Conservation (phyloP, 257 asterid species). For the Fraxinus americana region DNA sequence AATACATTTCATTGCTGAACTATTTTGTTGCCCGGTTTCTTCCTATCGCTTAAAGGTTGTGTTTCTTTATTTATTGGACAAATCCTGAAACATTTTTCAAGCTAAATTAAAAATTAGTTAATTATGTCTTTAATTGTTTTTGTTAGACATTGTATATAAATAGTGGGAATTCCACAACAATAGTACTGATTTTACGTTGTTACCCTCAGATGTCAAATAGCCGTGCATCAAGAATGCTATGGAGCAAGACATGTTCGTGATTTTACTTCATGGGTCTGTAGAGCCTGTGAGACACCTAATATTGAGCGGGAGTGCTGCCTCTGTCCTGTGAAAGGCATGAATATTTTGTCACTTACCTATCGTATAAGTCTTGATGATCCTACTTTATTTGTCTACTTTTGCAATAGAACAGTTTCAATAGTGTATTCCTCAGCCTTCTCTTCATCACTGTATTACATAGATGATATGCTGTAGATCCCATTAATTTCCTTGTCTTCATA, state of each 20-base stretch:
- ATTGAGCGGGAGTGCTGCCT: slow-evolving; percentile 96
- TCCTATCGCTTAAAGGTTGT: slow-evolving; percentile 1
- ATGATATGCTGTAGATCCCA: slow-evolving; percentile 1
- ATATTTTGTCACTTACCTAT: slow-evolving; percentile 13
- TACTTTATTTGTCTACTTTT: slow-evolving; percentile 11
- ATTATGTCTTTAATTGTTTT: neutral
- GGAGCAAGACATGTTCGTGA: slow-evolving; percentile 94
- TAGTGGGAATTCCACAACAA: neutral
- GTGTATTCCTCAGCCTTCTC: neutral
- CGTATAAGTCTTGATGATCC: neutral
- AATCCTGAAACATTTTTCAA: neutral
- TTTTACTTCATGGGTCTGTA: slow-evolving; percentile 98
- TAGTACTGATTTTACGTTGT: slow-evolving; percentile 21
- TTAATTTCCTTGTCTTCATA: slow-evolving; percentile 4
- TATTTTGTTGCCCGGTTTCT: neutral
- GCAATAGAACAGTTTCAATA: slow-evolving; percentile 9
- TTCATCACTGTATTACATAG: neutral
- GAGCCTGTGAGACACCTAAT: slow-evolving; percentile 92
- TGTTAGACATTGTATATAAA: neutral
- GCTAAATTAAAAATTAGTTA: neutral
- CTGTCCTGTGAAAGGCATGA: slow-evolving; percentile 95
- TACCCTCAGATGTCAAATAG: slow-evolving; percentile 87
- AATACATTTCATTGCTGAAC: neutral
- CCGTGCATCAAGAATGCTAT: slow-evolving; percentile 99
- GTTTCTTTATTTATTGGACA: slow-evolving; percentile 14